Base-by-base conservation (phyloP, 192 early-diverging fungal species). In the Coemansia sp. region DNA sequence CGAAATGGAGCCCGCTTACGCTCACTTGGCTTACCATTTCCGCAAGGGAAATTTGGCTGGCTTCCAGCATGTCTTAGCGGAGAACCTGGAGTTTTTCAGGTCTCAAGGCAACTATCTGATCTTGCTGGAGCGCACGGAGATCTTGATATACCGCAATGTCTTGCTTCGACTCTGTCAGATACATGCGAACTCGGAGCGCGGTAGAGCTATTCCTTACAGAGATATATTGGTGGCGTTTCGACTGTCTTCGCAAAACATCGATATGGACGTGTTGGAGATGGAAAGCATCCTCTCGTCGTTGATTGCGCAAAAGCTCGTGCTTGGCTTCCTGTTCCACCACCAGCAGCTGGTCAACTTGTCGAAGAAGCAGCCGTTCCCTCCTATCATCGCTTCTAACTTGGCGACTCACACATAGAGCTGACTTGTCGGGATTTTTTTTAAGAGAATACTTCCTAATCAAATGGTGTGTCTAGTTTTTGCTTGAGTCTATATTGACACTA, bases 321-420 rank as follows among this genome's bases (percentile, higher is more conserved):
- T 59, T 37, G 79, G 74, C 9, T 82, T 67, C 27, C 21, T 77
- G 63, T 81, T 81, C 68, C 79, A 81, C 48, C 79, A 82, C 65
- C 79, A 82, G 53, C 59, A 62, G 39, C 14, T 77, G 3, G 48
- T 77, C 16, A 82, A 82, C 35, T 35, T 82, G 64, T 64, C 74
- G 13, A 63, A 61, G 1, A 82, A 73, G 40, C 40, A 24, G 33
- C 70, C 79, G 16, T 82, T 82, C 42, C 79, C 79, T 3, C 41
- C 39, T 8, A 71, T 82, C 21, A 36, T 37, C 9, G 41, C 68
- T 4, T 67, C 65, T 16, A 74, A 63, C 17, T 39, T 21, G 3
- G 9, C 21, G 16, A 24, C 13, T 42, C 27, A 33, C 6, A 17
- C 31, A 7, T 57, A 57, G 16, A 57, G 31, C 14, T 11, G 27